phyloP scores from a whole-genome alignment of 1,284 basidiomycete species.

The Naganishia albida region DNA sequence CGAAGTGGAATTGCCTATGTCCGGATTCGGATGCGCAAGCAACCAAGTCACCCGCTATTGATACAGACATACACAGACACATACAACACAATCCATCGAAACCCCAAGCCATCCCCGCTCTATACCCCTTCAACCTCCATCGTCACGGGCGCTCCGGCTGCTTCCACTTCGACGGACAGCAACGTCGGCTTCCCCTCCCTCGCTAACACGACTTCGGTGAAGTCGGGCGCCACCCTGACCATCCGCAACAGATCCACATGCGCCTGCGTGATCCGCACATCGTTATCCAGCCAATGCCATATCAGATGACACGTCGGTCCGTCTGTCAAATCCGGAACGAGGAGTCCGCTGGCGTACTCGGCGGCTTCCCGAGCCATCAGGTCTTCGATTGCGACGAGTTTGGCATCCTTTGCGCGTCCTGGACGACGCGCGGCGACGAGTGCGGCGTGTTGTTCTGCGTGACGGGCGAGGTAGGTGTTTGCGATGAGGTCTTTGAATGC shows the following conservation, averaged over 20 bases:
- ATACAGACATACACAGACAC: too few species aligned
- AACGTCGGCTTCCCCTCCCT: constrained; percentile 27
- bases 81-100: too few species aligned
- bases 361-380: constrained; percentile 67
- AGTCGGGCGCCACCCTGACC: constrained; percentile 21
- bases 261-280: constrained; percentile 57
- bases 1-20: too few species aligned
- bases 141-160: not conserved
- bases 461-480: constrained; percentile 72
- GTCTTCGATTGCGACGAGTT: constrained; percentile 72
- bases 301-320: constrained; percentile 70
- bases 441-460: constrained; percentile 67
- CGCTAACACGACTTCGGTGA: constrained; percentile 5
- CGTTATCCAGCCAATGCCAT: constrained; percentile 73
- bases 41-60: too few species aligned
- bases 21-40: too few species aligned
- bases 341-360: constrained; percentile 77
- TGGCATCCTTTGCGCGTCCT: constrained; percentile 73
- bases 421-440: constrained; percentile 67
- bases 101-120: too few species aligned
- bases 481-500: constrained; percentile 69
- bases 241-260: constrained; percentile 60
- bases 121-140: not conserved
- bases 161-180: constrained; percentile 15
- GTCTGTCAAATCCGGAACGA: constrained; percentile 82